Evolutionary conservation across 2,329 filamentous ascomycete species (phyloP), one percentile per base, ranked within the genome.

Genomic region (Seiridium cupressi): DNA sequence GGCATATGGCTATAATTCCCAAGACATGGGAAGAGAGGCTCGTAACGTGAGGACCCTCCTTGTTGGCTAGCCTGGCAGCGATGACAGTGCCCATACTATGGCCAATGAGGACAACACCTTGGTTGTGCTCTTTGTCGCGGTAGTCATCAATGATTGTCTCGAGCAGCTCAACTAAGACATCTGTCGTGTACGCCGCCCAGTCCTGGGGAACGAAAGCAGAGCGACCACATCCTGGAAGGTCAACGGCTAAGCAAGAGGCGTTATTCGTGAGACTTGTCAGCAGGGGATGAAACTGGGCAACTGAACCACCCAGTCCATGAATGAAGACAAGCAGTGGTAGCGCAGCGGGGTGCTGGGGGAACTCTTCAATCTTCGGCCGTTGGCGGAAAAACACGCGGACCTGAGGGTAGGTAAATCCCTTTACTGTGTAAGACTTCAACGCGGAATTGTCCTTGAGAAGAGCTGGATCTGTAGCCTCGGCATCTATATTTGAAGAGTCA

Each of bases 21-120:
- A 88, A 76, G n/a, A 96, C 83, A 68, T 91, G 80, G 8, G 87
- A 74, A 38, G 84, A 79, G n/a, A 92, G 68, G 1, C 77, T 72
- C 34, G 79, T 78, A 31, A 74, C 77, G 61, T 87, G 77, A 1
- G 81, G 74, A 2, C 63, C 70, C 66, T 74, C 79, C 61, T 62
- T 77, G 65, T 64, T 81, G 8, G 92, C 89, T 56, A 98, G 78
- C 13, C 89, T 78, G 34, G 91, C 88, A 5, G 89, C 86, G 26
- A 97, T 78, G 3, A 90, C 90, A 61, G 90, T 93, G 5, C 95
- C 95, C 85, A 97, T 90, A 72, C 92, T 97, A 70, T 99, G 95
- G 1, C 89, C 92, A 61, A 98, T 85, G 36, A 97, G 74, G 26
- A 97, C 83, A 11, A 97, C 84, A 3, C 87, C 84, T 72, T 97